These are phyloP conservation scores for Coniella vitis DNA, from an alignment of 2,329 filamentous ascomycete genomes.

Conservation along the genomic window DNA sequence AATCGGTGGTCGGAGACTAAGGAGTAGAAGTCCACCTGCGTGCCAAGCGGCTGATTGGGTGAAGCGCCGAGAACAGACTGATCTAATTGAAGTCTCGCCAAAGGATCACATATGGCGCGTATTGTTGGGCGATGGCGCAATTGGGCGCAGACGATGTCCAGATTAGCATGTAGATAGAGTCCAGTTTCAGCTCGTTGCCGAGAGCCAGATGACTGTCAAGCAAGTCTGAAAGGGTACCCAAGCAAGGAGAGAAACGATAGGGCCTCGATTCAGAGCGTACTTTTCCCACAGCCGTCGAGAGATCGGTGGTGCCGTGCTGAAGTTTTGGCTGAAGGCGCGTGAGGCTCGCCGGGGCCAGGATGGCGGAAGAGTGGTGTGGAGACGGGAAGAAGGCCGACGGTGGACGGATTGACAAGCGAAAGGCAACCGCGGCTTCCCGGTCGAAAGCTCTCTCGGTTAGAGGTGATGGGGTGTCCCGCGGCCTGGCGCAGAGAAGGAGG, in stretches of 20 bases:
- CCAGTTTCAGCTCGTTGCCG: conserved; percentile 4
- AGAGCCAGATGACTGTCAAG: background rate
- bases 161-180: background rate
- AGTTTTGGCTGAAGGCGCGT: background rate
- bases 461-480: background rate
- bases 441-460: no score
- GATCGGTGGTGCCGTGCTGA: background rate
- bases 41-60: conserved; percentile 8
- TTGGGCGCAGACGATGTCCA: background rate
- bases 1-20: conserved; percentile 6
- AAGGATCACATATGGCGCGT: conserved; percentile 9
- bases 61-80: background rate
- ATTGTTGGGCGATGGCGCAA: conserved; percentile 15
- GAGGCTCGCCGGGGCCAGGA: no score
- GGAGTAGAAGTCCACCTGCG: conserved; percentile 1
- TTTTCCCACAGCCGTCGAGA: no score
- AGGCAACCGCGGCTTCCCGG: conserved; percentile 1
- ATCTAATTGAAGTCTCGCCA: background rate
- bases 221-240: no score
- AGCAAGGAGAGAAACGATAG: no score
- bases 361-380: no score
- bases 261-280: no score
- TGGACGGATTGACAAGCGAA: background rate
- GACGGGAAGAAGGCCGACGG: background rate
- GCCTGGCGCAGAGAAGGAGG: background rate